Conservation (phyloP, 768 basidiomycete species). For the Lepiota brunneoincarnata region DNA sequence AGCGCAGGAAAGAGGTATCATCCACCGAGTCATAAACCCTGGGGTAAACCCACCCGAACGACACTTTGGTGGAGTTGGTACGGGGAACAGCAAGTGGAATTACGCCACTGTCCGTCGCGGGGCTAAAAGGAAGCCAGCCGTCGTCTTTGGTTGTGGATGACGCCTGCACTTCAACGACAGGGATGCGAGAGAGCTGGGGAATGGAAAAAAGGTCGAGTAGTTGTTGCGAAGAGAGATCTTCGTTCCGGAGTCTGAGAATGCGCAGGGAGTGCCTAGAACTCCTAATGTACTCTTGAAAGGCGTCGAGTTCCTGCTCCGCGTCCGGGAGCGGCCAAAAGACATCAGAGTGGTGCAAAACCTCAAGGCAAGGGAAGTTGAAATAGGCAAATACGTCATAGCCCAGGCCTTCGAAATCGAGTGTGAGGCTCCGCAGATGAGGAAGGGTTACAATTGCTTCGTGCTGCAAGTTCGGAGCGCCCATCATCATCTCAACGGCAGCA, state of each 20-base stretch:
- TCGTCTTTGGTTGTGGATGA: not conserved
- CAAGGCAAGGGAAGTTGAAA: conserved; percentile 2
- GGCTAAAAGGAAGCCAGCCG: not conserved
- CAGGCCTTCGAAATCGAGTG: not conserved
- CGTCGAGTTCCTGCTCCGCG: not conserved
- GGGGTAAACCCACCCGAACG: not conserved
- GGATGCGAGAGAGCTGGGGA: not conserved
- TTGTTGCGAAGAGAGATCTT: not conserved
- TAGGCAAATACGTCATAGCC: conserved; percentile 4
- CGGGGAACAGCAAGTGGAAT: not conserved
- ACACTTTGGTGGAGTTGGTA: not conserved
- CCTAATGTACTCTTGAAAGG: not conserved
- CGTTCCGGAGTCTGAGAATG: not conserved
- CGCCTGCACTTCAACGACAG: not conserved
- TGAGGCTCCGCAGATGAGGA: not conserved
- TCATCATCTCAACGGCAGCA: not conserved
- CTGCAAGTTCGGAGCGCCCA: not conserved
- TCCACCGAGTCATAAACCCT: not conserved
- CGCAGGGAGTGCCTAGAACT: not conserved
- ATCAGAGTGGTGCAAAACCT: not conserved
- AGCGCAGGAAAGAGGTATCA: not conserved
- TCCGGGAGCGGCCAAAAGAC: not conserved
- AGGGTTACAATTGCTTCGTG: not conserved
- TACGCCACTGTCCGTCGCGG: not conserved
- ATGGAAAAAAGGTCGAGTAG: not conserved